Conservation (phyloP, 768 basidiomycete species). For the Termitomyces sp. region DNA sequence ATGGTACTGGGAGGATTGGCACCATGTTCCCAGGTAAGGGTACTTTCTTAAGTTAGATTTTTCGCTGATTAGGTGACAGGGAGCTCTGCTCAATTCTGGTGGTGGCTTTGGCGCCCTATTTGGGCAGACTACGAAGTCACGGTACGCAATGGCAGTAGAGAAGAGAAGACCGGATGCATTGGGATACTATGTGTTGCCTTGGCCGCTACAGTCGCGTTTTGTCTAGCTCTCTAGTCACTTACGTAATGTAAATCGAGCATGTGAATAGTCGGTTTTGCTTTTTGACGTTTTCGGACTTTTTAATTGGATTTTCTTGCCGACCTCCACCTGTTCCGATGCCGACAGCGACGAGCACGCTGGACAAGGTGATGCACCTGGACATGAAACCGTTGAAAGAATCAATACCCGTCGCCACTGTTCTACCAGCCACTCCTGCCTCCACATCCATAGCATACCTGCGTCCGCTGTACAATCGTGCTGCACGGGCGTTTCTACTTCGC, state of each 20-base stretch:
- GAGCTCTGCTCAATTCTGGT: constrained; percentile 1
- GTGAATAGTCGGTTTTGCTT: constrained; percentile 7
- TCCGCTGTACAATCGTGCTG: constrained; percentile 72
- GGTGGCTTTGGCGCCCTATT: not conserved
- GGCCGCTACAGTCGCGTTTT: not conserved
- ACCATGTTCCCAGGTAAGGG: constrained; percentile 32
- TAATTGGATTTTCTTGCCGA: not conserved
- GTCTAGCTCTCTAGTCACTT: not conserved
- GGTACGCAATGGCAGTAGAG: not conserved
- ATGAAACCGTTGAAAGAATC: constrained; percentile 31
- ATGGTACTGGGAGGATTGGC: constrained; percentile 29
- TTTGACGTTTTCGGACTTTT: not conserved
- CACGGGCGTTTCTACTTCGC: constrained; percentile 72
- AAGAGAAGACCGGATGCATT: not conserved
- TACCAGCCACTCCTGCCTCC: constrained; percentile 17
- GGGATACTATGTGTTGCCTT: not conserved
- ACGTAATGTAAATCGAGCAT: constrained; percentile 1
- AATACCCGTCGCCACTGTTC: constrained; percentile 6
- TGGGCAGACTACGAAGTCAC: not conserved
- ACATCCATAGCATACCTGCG: constrained; percentile 49
- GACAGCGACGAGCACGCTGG: constrained; percentile 42
- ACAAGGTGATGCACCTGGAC: constrained; percentile 19
- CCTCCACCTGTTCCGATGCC: constrained; percentile 32
- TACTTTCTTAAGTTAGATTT: not conserved
- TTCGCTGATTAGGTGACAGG: not conserved